Percentiles rank a stretch among this genome's conserved stretches.
phyloP scores from a whole-genome alignment of 371 early-diverging fungal species.

The Actinomucor elegans region DNA sequence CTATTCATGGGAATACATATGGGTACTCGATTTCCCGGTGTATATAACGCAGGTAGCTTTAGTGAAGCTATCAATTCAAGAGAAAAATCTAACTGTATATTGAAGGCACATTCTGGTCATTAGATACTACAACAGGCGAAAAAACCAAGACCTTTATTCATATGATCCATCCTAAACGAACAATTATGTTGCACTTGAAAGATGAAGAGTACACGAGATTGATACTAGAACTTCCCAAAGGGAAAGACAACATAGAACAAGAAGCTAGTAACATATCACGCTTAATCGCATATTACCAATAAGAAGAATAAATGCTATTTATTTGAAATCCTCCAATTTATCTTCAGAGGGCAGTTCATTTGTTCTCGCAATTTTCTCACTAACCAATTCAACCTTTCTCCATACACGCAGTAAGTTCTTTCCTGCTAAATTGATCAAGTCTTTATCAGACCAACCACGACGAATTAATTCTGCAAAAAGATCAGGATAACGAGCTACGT shows the following conservation, averaged over 20 bases:
- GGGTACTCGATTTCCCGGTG: not conserved
- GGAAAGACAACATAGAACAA: not conserved
- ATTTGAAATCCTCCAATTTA: conserved; percentile 16
- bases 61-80: no score
- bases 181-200: not conserved
- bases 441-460: conserved; percentile 58
- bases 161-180: not conserved
- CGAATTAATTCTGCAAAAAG: conserved; percentile 61
- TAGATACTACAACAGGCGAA: not conserved
- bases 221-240: not conserved
- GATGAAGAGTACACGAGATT: not conserved
- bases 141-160: not conserved
- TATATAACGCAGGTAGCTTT: not conserved
- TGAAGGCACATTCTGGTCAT: not conserved
- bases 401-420: conserved; percentile 54
- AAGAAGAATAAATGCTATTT: not conserved
- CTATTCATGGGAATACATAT: not conserved
- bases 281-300: not conserved
- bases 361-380: conserved; percentile 18
- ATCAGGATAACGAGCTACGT: conserved; percentile 64
- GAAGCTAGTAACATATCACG: not conserved
- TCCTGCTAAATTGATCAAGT: conserved; percentile 57
- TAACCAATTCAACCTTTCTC: conserved; percentile 48
- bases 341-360: conserved; percentile 38
- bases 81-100: no score